A percentile compares a stretch with the other conserved stretches of the same genome.
These are phyloP conservation scores for Mytilinidion resinicola DNA, from an alignment of 495 filamentous ascomycete species.

Conservation along the genomic window DNA sequence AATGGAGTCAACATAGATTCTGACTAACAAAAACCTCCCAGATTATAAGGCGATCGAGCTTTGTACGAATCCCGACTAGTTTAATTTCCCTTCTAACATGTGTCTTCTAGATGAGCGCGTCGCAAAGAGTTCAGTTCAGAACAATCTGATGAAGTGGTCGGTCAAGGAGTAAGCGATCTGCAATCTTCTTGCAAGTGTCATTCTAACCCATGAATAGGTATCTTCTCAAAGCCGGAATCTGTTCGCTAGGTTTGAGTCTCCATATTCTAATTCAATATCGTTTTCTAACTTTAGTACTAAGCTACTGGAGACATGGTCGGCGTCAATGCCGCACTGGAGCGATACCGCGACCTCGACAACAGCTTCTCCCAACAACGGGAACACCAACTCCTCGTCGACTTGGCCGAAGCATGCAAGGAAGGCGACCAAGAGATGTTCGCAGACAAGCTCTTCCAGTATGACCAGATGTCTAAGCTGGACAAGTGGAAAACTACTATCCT, in stretches of 20 bases:
- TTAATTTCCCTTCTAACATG: background rate
- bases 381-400: conserved; percentile 68
- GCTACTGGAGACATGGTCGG: conserved; percentile 60
- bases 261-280: no score
- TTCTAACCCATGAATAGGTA: conserved; percentile 56
- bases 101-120: conserved; percentile 67
- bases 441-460: conserved; percentile 78
- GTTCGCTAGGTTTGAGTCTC: conserved; percentile 15
- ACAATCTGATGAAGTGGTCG: conserved; percentile 54
- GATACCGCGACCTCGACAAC: conserved; percentile 75
- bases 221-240: conserved; percentile 80
- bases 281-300: no score
- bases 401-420: conserved; percentile 61
- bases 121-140: conserved; percentile 60
- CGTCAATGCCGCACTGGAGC: conserved; percentile 67
- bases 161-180: no score
- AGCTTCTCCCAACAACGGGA: conserved; percentile 69
- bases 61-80: background rate
- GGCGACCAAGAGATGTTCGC: conserved; percentile 74
- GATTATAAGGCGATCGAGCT: conserved; percentile 25
- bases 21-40: background rate
- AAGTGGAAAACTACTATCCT: conserved; percentile 93
- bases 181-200: background rate
- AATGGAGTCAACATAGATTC: background rate
- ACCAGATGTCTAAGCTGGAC: conserved; percentile 85